phyloP scores from a whole-genome alignment of 495 filamentous ascomycete genomes.

The Xylaria sp. region DNA sequence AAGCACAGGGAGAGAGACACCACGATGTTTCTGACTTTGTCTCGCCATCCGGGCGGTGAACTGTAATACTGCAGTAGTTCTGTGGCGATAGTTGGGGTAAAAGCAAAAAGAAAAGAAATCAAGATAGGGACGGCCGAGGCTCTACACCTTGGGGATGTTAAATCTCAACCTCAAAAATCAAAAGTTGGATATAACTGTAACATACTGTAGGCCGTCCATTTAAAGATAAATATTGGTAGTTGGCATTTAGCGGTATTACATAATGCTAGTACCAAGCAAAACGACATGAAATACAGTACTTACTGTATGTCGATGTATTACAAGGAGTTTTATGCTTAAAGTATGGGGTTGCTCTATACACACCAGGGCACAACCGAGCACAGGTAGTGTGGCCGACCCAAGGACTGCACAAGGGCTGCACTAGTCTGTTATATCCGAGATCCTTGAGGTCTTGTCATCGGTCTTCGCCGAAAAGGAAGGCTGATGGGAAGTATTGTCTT shows the following conservation, averaged over 20 bases:
- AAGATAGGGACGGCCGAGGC: not conserved
- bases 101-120: not conserved
- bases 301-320: not conserved
- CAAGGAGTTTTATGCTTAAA: conserved; percentile 18
- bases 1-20: not conserved
- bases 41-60: not conserved
- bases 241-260: not conserved
- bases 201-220: not conserved
- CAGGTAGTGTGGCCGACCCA: not conserved
- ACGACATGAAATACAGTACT: conserved; percentile 8
- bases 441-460: not conserved
- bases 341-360: not conserved
- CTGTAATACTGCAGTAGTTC: not conserved
- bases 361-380: not conserved
- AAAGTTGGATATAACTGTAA: not conserved
- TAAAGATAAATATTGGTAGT: not conserved
- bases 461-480: conserved; percentile 20
- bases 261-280: conserved; percentile 1
- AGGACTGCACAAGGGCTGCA: not conserved
- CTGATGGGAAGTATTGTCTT: conserved; percentile 6
- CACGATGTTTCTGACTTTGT: not conserved
- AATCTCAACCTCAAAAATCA: not conserved
- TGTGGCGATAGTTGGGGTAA: not conserved
- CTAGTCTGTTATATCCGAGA: not conserved
- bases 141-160: not conserved